Evolutionary conservation across 1,284 basidiomycete species (phyloP), one percentile per base, ranked within the genome.

Genomic region (Somion occarium): DNA sequence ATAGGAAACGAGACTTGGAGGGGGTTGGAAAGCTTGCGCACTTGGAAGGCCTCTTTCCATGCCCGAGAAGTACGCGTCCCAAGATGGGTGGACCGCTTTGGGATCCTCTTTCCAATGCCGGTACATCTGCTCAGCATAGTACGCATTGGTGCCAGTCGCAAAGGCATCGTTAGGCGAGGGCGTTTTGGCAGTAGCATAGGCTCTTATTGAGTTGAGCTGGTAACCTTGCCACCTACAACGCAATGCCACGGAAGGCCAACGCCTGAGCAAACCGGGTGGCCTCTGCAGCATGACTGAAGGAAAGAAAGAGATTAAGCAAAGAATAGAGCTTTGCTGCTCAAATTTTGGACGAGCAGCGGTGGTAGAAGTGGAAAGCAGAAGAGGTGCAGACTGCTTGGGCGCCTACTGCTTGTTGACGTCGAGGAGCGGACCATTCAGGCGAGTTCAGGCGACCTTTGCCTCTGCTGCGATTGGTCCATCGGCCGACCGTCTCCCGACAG

Each of bases 101-200:
- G 93, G 92, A 72, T 99, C 91, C 70, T 90, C 76, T 70, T 84
- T 85, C 92, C 92, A 97, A 59, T 85, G 81, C 60, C 83, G 82
- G 73, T 94, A 95, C 93, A 96, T 95, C 73, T 96, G 92, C 65
- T 98, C 95, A 43, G 88, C 90, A 68, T 99, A 98, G 75, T 96
- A 95, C 38, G 91, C 78, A 72, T 97, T 97, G 44, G 87, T 93
- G 49, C 92, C 92, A 58, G 90, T 94, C 20, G 92, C 92, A 66
- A 96, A 95, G 18, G 80, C 75, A 66, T 90, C 87, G 58, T 87
- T 87, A 19, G 84, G 69, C 1, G 86, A 88, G 2, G 85, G 85
- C 20, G 79, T 67, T 24, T 63, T 51, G 2, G 74, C 70, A 26
- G 81, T 80, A 23, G 83, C 84, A 50, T 82, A 64, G 1, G 61